Evolutionary conservation across 2,329 filamentous ascomycete species (phyloP).

Genomic region (Tolypocladium pustulatum): DNA sequence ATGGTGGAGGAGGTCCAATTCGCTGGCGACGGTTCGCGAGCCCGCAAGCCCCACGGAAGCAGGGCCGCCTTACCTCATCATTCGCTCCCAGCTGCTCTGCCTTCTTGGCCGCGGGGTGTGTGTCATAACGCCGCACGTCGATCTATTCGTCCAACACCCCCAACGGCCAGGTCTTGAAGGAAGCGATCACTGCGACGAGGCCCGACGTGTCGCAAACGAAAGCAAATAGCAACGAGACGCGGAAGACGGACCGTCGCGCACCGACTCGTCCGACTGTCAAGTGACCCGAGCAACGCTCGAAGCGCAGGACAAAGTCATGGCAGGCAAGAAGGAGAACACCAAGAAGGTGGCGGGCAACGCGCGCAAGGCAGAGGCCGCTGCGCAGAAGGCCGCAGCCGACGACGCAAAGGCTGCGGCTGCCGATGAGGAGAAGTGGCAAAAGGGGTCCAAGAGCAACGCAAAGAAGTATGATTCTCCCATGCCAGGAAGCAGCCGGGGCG

Average conservation of each 20-base stretch:
- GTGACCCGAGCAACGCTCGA: background rate
- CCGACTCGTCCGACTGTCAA: background rate
- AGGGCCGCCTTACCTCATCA: background rate
- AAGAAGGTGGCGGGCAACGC: conserved; percentile 89
- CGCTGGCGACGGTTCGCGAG: background rate
- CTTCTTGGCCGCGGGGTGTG: background rate
- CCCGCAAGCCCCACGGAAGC: background rate
- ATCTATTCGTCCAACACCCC: background rate
- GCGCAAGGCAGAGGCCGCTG: conserved; percentile 81
- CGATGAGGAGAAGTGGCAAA: conserved; percentile 71
- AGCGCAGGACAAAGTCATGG: conserved; percentile 38
- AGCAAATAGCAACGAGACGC: background rate
- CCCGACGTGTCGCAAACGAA: background rate
- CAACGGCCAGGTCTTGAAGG: background rate
- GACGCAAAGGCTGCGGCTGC: conserved; percentile 53
- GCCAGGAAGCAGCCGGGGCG: background rate
- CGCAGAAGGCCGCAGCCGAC: conserved; percentile 64
- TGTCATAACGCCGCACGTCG: background rate
- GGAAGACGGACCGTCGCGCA: background rate
- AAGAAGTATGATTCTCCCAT: conserved; percentile 62
- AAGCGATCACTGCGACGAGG: background rate
- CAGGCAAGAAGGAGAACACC: conserved; percentile 67
- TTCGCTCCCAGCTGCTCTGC: background rate
- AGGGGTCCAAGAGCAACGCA: conserved; percentile 71
- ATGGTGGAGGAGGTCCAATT: background rate